Conservation (phyloP, 495 filamentous ascomycete genomes). For the Penicillium daleae region DNA sequence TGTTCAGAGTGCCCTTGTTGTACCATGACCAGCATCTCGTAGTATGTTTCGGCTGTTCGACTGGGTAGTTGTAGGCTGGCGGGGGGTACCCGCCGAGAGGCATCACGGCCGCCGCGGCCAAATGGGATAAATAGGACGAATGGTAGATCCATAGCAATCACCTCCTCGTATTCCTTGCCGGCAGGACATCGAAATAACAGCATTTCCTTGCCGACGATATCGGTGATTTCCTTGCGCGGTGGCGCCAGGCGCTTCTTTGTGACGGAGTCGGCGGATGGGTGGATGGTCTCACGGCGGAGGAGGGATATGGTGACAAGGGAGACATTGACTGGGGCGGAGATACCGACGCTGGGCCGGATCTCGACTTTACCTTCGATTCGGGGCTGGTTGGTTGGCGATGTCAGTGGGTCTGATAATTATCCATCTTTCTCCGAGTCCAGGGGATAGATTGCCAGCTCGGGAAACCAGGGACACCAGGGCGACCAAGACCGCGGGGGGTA, state of each 20-base stretch:
- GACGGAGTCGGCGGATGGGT: constrained; percentile 91
- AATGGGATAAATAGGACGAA: constrained; percentile 98
- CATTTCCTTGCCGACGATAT: constrained; percentile 95
- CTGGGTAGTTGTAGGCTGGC: constrained; percentile 89
- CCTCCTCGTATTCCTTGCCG: constrained; percentile 81
- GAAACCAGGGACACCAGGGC: neutral
- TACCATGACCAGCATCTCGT: constrained; percentile 94
- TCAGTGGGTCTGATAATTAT: neutral
- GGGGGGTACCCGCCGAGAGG: constrained; percentile 84
- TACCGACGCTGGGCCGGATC: constrained; percentile 82
- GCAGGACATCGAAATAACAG: constrained; percentile 83
- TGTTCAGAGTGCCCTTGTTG: constrained; percentile 86
- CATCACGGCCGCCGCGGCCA: constrained; percentile 85
- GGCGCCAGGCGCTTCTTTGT: constrained; percentile 91
- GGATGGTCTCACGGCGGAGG: constrained; percentile 92
- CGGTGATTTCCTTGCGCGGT: constrained; percentile 86
- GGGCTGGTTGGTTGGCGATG: constrained; percentile 59
- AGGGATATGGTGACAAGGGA: constrained; percentile 95
- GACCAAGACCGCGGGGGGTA: constrained; percentile 6
- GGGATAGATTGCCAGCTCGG: constrained; percentile 7
- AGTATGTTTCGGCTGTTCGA: constrained; percentile 92
- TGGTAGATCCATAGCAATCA: constrained; percentile 96
- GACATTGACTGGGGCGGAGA: constrained; percentile 84
- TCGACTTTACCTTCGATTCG: constrained; percentile 98
- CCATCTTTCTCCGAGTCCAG: constrained; percentile 4